Evolutionary conservation across 148 eudicot species (phyloP).

Genomic region (Amaranthus cruentus): DNA sequence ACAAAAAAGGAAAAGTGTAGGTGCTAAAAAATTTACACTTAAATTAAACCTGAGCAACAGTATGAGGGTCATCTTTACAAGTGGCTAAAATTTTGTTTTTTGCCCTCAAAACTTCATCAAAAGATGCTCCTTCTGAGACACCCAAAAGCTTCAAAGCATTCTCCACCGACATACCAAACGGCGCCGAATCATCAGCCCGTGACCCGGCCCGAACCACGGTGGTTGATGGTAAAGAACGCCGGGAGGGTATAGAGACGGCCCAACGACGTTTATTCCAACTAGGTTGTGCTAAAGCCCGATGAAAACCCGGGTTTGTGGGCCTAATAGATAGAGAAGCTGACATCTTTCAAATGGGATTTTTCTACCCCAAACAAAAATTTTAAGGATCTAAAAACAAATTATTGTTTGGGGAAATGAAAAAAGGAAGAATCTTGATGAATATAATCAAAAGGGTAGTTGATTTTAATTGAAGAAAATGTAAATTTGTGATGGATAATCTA

Average conservation of each 20-base stretch:
- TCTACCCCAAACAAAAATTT: neutral
- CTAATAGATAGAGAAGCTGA: slow-evolving; percentile 57
- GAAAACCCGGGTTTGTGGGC: slow-evolving; percentile 38
- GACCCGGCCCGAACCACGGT: slow-evolving; percentile 49
- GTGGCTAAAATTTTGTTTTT: slow-evolving; percentile 58
- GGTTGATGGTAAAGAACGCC: slow-evolving; percentile 19
- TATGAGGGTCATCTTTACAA: slow-evolving; percentile 64
- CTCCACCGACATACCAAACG: slow-evolving; percentile 81
- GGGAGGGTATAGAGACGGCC: slow-evolving; percentile 21
- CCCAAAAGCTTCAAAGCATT: slow-evolving; percentile 80
- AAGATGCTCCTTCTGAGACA: slow-evolving; percentile 72
- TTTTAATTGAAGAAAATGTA: slow-evolving; percentile 12
- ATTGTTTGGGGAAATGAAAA: too few relatives aligned
- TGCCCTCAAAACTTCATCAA: slow-evolving; percentile 81
- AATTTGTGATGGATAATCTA: neutral
- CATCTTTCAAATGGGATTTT: slow-evolving; percentile 29
- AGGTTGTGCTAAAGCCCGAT: slow-evolving; percentile 24
- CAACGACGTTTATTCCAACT: slow-evolving; percentile 20
- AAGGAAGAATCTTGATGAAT: neutral
- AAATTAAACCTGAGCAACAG: slow-evolving; percentile 57
- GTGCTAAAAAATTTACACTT: slow-evolving; percentile 9
- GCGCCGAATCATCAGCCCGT: slow-evolving; percentile 75
- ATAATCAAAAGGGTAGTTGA: neutral
- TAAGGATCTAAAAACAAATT: neutral
- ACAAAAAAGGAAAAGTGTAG: neutral